These are phyloP conservation scores for Pezicula radicicola DNA, from an alignment of 2,329 filamentous ascomycete species.

Conservation along the genomic window DNA sequence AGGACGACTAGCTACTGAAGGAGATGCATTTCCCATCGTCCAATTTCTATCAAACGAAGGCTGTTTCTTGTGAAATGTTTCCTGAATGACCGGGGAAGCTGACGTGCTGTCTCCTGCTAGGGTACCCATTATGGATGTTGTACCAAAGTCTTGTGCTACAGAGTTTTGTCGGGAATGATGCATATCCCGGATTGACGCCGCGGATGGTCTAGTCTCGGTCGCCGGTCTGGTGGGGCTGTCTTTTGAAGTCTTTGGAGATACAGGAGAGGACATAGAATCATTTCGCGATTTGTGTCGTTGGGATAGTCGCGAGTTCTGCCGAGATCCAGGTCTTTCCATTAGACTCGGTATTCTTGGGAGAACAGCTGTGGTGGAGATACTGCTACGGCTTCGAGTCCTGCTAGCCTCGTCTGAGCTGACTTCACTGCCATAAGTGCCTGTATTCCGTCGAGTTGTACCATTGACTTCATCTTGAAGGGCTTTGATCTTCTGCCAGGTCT, in stretches of 20 bases:
- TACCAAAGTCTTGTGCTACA: slow-evolving; percentile 33
- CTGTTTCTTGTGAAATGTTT: slow-evolving; percentile 55
- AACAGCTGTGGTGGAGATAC: slow-evolving; percentile 18
- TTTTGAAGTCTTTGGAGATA: slow-evolving; percentile 35
- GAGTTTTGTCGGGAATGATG: slow-evolving; percentile 86
- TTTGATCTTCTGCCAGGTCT: slow-evolving; percentile 97
- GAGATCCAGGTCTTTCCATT: slow-evolving; percentile 22
- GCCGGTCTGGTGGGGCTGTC: slow-evolving; percentile 33
- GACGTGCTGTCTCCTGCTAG: slow-evolving; percentile 30
- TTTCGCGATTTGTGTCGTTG: slow-evolving; percentile 22
- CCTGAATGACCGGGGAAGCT: slow-evolving; percentile 11
- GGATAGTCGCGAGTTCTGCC: slow-evolving; percentile 22
- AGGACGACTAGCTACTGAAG: slow-evolving; percentile 22
- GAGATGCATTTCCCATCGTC: slow-evolving; percentile 51
- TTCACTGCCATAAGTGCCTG: slow-evolving; percentile 56
- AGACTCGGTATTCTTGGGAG: slow-evolving; percentile 26
- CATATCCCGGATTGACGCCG: slow-evolving; percentile 76
- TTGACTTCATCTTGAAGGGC: slow-evolving; percentile 83
- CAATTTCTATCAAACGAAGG: slow-evolving; percentile 69
- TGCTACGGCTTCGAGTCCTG: slow-evolving; percentile 39
- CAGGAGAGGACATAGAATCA: slow-evolving; percentile 39
- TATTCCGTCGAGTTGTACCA: slow-evolving; percentile 50
- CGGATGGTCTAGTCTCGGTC: slow-evolving; percentile 63
- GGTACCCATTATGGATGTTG: slow-evolving; percentile 39
- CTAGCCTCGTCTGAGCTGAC: slow-evolving; percentile 52